A percentile compares a stretch with the other conserved stretches of the same genome.
phyloP scores from a whole-genome alignment of 371 early-diverging fungal genomes.

The Mucor saturninus region DNA sequence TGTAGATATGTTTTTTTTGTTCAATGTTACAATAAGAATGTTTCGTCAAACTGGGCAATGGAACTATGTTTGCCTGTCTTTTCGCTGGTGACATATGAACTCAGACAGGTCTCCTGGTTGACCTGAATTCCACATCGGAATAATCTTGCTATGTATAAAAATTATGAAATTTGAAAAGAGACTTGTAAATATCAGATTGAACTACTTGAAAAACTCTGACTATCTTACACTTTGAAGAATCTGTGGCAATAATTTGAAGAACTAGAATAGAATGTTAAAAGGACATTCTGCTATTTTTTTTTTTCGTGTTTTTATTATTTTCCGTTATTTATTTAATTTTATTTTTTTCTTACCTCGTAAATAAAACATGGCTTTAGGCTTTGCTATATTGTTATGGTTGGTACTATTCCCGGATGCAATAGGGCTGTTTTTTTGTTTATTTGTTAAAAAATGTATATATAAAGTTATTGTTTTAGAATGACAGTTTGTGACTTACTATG shows the following conservation, averaged over 20 bases:
- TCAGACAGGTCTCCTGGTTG: constrained; percentile 32
- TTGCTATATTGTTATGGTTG: not conserved
- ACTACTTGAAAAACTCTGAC: not conserved
- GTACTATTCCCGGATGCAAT: not conserved
- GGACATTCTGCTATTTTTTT: too few relatives aligned
- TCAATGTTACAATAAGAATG: constrained; percentile 39
- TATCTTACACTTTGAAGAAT: constrained; percentile 35
- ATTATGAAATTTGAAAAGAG: not conserved
- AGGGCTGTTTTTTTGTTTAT: not conserved
- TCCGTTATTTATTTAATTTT: not conserved
- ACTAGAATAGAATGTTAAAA: constrained; percentile 6
- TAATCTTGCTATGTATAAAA: constrained; percentile 21
- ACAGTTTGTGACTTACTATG: constrained; percentile 17
- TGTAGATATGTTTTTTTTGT: not conserved
- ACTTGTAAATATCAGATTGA: not conserved
- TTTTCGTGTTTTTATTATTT: not conserved
- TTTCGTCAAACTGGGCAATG: constrained; percentile 41
- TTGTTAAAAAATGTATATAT: too few relatives aligned
- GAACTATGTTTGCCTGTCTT: constrained; percentile 36
- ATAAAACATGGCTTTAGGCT: constrained; percentile 41
- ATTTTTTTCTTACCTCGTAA: constrained; percentile 26
- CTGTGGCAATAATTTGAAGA: constrained; percentile 34
- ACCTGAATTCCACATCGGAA: constrained; percentile 35
- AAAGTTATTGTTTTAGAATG: not conserved
- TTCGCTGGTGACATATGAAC: constrained; percentile 26